phyloP scores from a whole-genome alignment of 805 yeast species.

The Lachancea nothofagi region DNA sequence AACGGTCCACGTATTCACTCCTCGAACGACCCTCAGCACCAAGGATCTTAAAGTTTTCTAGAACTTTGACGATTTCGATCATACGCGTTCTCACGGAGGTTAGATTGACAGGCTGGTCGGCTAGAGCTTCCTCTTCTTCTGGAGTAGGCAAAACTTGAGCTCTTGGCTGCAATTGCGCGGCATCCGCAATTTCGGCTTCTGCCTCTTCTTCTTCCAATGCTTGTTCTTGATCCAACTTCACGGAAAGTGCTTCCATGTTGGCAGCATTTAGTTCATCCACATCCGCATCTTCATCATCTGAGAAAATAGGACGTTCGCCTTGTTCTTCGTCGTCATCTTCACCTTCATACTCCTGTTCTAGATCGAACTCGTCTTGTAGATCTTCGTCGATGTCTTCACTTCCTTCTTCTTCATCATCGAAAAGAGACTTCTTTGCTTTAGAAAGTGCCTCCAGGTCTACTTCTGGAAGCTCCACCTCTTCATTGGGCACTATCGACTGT shows the following conservation, averaged over 20 bases:
- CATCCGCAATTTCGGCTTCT: constrained; percentile 54
- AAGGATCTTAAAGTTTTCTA: constrained; percentile 78
- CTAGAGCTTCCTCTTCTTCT: constrained; percentile 55
- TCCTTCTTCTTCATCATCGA: constrained; percentile 49
- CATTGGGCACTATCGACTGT: constrained; percentile 24
- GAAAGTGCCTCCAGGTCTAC: constrained; percentile 63
- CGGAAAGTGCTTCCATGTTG: constrained; percentile 76
- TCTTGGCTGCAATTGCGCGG: constrained; percentile 58
- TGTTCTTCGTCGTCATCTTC: constrained; percentile 31
- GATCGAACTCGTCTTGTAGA: constrained; percentile 48
- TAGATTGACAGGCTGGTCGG: constrained; percentile 61
- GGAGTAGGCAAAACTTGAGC: constrained; percentile 71
- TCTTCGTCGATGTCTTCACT: constrained; percentile 25
- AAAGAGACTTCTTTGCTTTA: constrained; percentile 65
- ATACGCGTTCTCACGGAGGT: constrained; percentile 86
- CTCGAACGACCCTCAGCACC: constrained; percentile 86
- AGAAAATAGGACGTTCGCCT: constrained; percentile 62
- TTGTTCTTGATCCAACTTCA: constrained; percentile 55
- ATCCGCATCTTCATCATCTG: constrained; percentile 67
- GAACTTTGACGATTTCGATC: constrained; percentile 89
- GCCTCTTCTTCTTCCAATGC: constrained; percentile 58
- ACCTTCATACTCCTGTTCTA: constrained; percentile 50
- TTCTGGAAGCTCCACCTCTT: constrained; percentile 51
- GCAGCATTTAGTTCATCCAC: constrained; percentile 72
- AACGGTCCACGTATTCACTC: constrained; percentile 71